Percentiles rank a stretch among this genome's conserved stretches.
These are phyloP conservation scores for Kurtzmaniella quercitrusa DNA, from an alignment of 1,139 yeast genomes.

Conservation along the genomic window DNA sequence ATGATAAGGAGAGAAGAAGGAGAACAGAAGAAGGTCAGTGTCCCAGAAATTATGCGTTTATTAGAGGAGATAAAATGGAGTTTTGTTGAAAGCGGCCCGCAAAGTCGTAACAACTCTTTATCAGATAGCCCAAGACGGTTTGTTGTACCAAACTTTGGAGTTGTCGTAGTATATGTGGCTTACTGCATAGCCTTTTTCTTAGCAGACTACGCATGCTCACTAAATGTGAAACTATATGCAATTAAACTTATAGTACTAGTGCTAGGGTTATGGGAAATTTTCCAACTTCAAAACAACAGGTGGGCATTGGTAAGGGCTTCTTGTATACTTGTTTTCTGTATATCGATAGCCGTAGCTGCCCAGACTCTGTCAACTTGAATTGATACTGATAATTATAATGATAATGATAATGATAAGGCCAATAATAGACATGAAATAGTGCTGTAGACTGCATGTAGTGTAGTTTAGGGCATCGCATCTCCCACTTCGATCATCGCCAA, in stretches of 20 bases:
- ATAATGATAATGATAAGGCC: too few species aligned
- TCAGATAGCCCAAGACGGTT: too few species aligned
- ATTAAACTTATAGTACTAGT: slow-evolving; percentile 7
- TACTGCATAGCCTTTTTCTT: background rate
- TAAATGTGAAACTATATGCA: slow-evolving; percentile 4
- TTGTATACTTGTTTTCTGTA: background rate
- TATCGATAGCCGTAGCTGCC: background rate
- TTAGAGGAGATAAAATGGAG: slow-evolving; percentile 19
- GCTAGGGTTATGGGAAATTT: slow-evolving; percentile 3
- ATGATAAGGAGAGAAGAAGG: slow-evolving; percentile 29
- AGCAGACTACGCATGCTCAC: background rate
- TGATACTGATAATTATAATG: too few species aligned
- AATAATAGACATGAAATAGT: background rate
- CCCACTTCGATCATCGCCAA: background rate
- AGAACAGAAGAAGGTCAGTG: slow-evolving; percentile 6
- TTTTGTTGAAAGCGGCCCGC: slow-evolving; percentile 7
- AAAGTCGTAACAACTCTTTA: too few species aligned
- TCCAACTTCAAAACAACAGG: background rate
- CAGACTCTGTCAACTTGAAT: background rate
- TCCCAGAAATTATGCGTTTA: slow-evolving; percentile 17
- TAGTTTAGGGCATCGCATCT: background rate
- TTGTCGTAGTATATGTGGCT: background rate
- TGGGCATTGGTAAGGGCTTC: background rate
- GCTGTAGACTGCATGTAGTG: background rate
- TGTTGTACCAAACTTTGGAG: too few species aligned